Conservation (phyloP, 2,329 filamentous ascomycete genomes). For the Cladosporium sp. region DNA sequence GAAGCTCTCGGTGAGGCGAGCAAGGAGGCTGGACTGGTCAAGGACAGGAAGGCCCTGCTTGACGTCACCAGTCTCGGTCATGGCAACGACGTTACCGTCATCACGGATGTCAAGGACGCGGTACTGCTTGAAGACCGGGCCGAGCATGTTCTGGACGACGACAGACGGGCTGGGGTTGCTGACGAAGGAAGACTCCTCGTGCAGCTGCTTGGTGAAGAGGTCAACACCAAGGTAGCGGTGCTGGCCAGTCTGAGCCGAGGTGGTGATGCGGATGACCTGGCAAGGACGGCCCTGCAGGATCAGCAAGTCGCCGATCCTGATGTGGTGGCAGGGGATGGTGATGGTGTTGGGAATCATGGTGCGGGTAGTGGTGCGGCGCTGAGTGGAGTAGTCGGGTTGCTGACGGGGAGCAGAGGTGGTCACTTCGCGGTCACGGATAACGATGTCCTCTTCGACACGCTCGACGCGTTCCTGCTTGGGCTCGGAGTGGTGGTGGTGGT, state of each 20-base stretch:
- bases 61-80: slow-evolving; percentile 98
- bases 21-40: slow-evolving; percentile 88
- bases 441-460: slow-evolving; percentile 45
- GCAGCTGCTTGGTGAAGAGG: slow-evolving; percentile 99
- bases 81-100: slow-evolving; percentile 78
- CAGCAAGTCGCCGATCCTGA: slow-evolving; percentile 97
- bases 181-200: slow-evolving; percentile 98
- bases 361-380: slow-evolving; percentile 26
- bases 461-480: slow-evolving; percentile 37
- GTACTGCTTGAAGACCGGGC: slow-evolving; percentile 99
- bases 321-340: slow-evolving; percentile 98
- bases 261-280: slow-evolving; percentile 99
- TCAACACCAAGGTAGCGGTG: slow-evolving; percentile 99
- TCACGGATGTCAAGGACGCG: slow-evolving; percentile 96
- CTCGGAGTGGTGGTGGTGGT: slow-evolving; percentile 45
- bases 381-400: slow-evolving; percentile 25
- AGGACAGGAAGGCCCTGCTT: slow-evolving; percentile 93
- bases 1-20: slow-evolving; percentile 79
- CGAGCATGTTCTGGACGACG: slow-evolving; percentile 98
- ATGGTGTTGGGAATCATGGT: slow-evolving; percentile 70
- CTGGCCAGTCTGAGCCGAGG: slow-evolving; percentile 95
- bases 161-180: slow-evolving; percentile 96
- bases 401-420: slow-evolving; percentile 41
- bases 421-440: slow-evolving; percentile 51
- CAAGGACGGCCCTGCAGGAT: slow-evolving; percentile 98